Base-by-base conservation (phyloP, 1,139 yeast species). In the Taphrina pruni region DNA sequence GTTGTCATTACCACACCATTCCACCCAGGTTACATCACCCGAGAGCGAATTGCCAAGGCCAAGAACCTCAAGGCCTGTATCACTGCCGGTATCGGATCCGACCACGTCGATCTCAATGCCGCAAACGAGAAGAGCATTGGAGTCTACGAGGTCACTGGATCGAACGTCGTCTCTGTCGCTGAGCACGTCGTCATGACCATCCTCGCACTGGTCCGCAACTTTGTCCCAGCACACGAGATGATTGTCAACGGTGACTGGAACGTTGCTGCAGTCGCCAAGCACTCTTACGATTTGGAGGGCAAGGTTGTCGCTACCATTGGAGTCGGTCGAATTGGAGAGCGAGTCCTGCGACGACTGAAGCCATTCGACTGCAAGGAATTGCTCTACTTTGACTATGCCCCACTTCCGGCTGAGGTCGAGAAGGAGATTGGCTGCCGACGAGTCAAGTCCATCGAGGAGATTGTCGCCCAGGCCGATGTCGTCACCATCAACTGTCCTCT, bases 51-150 rank as follows among this genome's bases (percentile, higher is more conserved):
- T 73, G 86, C 80, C 66, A 85, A 85, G 76, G 94, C 95, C 64
- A 87, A 87, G 76, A 88, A 89, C 72, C 84, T 89, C 79, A 89
- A 88, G 81, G 77, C 88, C 70, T 83, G 88, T 73, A 82, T 89
- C 75, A 89, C 94, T 66, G 95, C 95, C 8, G 96, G 95, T 74
- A 93, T 89, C 72, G 96, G 96, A 35, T 87, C 91, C 12, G 96
- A 89, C 77, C 95, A 89, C 78, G 82, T 89, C 72, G 95, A 89
- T 75, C 83, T 89, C 75, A 83, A 83, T 73, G 90, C 90, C 73
- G 91, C 92, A 73, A 88, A 88, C 77, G 85, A 85, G 75, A 78
- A 79, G 70, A 80, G 82, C 72, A 85, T 89, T 75, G 83, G 89
- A 20, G 95, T 89, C 32, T 81, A 87, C 66, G 95, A 89, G 79